Evolutionary conservation across 805 yeast genomes (phyloP), one percentile per base, ranked within the genome.

Genomic region (Hanseniaspora lindneri): DNA sequence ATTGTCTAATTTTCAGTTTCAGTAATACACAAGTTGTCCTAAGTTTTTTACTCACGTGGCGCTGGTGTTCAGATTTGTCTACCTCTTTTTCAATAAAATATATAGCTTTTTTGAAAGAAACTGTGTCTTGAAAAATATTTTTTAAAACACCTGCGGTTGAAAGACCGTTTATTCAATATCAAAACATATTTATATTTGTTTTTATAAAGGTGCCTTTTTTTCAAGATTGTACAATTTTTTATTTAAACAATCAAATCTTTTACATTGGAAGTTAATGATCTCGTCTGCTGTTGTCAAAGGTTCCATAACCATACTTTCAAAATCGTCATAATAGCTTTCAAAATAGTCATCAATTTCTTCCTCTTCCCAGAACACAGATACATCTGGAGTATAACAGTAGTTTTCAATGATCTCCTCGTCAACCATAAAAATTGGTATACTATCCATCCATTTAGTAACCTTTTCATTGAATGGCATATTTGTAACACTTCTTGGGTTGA

Each of bases 381-480:
- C 55, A n/a, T 56, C 58, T n/a, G 51, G 52, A 16, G 54, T 53
- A 41, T 52, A 61, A 47, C 62, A 62, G 13, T 53, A 46, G n/a
- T 51, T 51, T 25, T 51, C 54, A 56, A 58, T 55, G 3, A 44
- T 16, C 2, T 53, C 57, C 6, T 51, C 55, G 2, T 52, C 51
- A 1, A 51, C 43, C 37, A 55, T 55, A 41, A 50, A 68, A 3
- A 52, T 52, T 10, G 52, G 88, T 3, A 83, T 71, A 25, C 69
- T 67, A 3, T 65, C 64, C 30, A 83, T 71, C 92, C 92, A 83
- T 6, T 60, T 64, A 33, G 68, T 67, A 1, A 83, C 83, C 56
- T 82, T 83, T 56, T 83, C 89, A 41, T 63, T 66, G 53, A 71
- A 74, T 1, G 77, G 70, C 87, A 83, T 81, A 59, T 76, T 78